phyloP scores from a whole-genome alignment of 495 filamentous ascomycete species.

The Apiosordaria backusii region DNA sequence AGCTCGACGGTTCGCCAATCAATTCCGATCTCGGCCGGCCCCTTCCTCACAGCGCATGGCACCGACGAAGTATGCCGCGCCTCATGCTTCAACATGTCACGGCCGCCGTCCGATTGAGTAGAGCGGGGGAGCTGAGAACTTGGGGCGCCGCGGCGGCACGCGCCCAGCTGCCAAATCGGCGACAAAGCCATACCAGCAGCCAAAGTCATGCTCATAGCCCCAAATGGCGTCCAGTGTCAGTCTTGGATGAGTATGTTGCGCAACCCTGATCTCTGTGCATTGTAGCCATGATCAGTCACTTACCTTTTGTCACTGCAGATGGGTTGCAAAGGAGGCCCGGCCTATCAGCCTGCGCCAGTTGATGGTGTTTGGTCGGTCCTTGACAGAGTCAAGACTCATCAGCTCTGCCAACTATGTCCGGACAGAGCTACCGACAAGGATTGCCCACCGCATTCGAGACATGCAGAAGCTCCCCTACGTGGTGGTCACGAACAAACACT shows the following conservation, averaged over 20 bases:
- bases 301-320: slow-evolving; percentile 51
- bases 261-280: slow-evolving; percentile 3
- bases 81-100: slow-evolving; percentile 44
- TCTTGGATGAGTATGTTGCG: slow-evolving; percentile 76
- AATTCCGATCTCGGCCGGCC: slow-evolving; percentile 1
- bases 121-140: slow-evolving; percentile 16
- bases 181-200: slow-evolving; percentile 11
- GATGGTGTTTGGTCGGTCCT: slow-evolving; percentile 85
- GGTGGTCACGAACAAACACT: slow-evolving; percentile 90
- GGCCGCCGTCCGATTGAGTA: slow-evolving; percentile 39
- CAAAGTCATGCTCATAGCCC: slow-evolving; percentile 31
- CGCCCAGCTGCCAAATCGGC: slow-evolving; percentile 10
- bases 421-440: slow-evolving; percentile 87
- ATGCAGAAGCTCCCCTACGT: slow-evolving; percentile 97
- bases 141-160: slow-evolving; percentile 3
- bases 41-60: slow-evolving; percentile 36
- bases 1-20: not conserved
- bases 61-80: slow-evolving; percentile 46
- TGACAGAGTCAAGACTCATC: slow-evolving; percentile 85
- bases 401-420: slow-evolving; percentile 97
- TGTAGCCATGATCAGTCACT: slow-evolving; percentile 23
- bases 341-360: slow-evolving; percentile 88
- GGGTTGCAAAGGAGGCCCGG: slow-evolving; percentile 77
- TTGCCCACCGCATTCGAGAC: slow-evolving; percentile 91
- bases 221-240: slow-evolving; percentile 75